These are phyloP conservation scores for Blechomonas ayalai DNA, from an alignment of 208 protist species.

Conservation along the genomic window DNA sequence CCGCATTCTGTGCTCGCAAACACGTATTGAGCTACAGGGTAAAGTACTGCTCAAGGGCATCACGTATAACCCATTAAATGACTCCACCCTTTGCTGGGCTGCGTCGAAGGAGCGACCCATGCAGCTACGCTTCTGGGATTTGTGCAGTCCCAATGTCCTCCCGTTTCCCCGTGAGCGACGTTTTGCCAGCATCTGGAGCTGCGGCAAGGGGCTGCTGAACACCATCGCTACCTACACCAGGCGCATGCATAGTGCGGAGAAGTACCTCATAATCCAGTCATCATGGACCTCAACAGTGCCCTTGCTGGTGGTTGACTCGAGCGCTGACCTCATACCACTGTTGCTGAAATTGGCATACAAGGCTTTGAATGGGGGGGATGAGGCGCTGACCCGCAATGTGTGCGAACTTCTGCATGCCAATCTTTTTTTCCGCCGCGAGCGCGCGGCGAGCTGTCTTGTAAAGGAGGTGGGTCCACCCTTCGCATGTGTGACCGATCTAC, in stretches of 20 bases:
- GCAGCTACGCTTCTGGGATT: slow-evolving; percentile 62
- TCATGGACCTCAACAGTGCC: slow-evolving; percentile 53
- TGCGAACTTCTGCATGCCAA: slow-evolving; percentile 66
- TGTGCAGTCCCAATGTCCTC: slow-evolving; percentile 31
- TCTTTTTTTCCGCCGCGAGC: slow-evolving; percentile 36
- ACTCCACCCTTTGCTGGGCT: slow-evolving; percentile 51
- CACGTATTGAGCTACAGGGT: slow-evolving; percentile 29
- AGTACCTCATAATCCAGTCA: slow-evolving; percentile 59
- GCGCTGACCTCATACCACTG: slow-evolving; percentile 27
- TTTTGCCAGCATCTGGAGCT: slow-evolving; percentile 45
- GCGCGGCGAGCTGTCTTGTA: slow-evolving; percentile 4
- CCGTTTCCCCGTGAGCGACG: slow-evolving; percentile 8
- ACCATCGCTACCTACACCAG: slow-evolving; percentile 50
- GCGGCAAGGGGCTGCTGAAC: slow-evolving; percentile 47
- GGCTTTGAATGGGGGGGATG: slow-evolving; percentile 5
- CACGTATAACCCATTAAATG: slow-evolving; percentile 26
- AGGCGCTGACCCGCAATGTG: slow-evolving; percentile 16
- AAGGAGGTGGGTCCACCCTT: slow-evolving; percentile 22
- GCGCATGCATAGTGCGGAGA: slow-evolving; percentile 31
- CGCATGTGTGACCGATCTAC: slow-evolving; percentile 13
- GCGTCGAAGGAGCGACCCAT: slow-evolving; percentile 16
- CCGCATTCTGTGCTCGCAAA: slow-evolving; percentile 33
- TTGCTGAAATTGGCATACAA: slow-evolving; percentile 34
- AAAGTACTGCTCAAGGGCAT: slow-evolving; percentile 35
- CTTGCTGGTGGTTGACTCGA: slow-evolving; percentile 47